Conservation (phyloP, 441 rosid genomes). For the Omphalea diandra region DNA sequence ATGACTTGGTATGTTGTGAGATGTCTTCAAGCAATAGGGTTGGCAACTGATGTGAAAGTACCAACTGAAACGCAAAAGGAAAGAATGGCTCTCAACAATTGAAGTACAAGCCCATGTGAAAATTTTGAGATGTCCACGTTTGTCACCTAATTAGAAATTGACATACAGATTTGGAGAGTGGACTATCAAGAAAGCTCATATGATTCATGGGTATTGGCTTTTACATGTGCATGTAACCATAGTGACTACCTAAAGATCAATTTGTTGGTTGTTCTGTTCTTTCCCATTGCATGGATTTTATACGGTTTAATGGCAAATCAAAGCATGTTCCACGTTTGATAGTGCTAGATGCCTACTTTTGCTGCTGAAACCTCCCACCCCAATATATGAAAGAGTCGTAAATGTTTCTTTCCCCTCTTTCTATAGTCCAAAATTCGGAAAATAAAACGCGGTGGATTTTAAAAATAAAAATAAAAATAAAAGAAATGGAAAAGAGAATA, state of each 20-base stretch:
- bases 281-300: neutral
- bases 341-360: too few relatives aligned
- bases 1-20: constrained; percentile 74
- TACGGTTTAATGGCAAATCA: neutral
- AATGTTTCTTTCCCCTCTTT: too few relatives aligned
- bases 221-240: neutral
- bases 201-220: neutral
- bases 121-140: neutral
- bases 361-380: too few relatives aligned
- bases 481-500: too few relatives aligned
- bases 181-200: too few relatives aligned
- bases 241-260: neutral
- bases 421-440: too few relatives aligned
- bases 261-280: neutral
- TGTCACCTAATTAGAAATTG: neutral
- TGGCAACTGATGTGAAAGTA: constrained; percentile 74
- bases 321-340: neutral
- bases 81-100: constrained; percentile 47
- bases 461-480: too few relatives aligned
- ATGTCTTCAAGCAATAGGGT: constrained; percentile 61
- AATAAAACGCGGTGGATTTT: too few relatives aligned
- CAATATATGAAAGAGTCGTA: too few relatives aligned
- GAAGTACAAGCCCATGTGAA: constrained; percentile 3
- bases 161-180: neutral
- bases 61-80: constrained; percentile 57